A percentile compares a stretch with the other conserved stretches of the same genome.
phyloP scores from a whole-genome alignment of 2,329 filamentous ascomycete species.

The Colletotrichum endophyticum region DNA sequence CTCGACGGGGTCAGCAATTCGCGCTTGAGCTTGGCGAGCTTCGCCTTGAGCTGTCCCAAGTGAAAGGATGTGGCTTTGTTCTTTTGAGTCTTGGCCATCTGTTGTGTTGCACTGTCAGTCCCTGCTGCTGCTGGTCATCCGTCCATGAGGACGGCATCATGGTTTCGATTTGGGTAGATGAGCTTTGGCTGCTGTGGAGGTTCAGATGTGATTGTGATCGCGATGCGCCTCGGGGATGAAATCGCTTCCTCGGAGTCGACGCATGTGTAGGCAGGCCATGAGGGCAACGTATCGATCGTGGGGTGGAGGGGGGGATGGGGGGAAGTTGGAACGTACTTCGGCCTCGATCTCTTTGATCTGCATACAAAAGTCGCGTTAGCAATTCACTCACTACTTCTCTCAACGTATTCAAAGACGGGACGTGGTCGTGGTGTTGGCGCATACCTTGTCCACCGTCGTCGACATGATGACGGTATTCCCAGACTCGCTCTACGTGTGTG shows the following conservation, averaged over 20 bases:
- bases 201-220: not conserved
- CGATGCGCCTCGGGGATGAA: not conserved
- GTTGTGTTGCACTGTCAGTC: slow-evolving; percentile 15
- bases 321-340: slow-evolving; percentile 68
- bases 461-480: slow-evolving; percentile 70
- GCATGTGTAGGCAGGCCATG: not conserved
- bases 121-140: not conserved
- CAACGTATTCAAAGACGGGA: not conserved
- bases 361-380: slow-evolving; percentile 37
- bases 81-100: slow-evolving; percentile 97
- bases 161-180: not conserved
- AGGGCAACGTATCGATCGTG: not conserved
- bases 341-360: slow-evolving; percentile 97
- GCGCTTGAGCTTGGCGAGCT: slow-evolving; percentile 96
- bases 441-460: slow-evolving; percentile 95
- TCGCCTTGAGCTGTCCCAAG: slow-evolving; percentile 95
- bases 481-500: not conserved
- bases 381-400: not conserved
- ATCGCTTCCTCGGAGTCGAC: not conserved
- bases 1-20: slow-evolving; percentile 88
- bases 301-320: slow-evolving; percentile 9
- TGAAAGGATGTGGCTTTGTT: slow-evolving; percentile 96
- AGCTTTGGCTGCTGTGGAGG: not conserved
- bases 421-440: slow-evolving; percentile 25
- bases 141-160: not conserved